Conservation (phyloP, 2,329 filamentous ascomycete genomes). For the Didymella lethalis region DNA sequence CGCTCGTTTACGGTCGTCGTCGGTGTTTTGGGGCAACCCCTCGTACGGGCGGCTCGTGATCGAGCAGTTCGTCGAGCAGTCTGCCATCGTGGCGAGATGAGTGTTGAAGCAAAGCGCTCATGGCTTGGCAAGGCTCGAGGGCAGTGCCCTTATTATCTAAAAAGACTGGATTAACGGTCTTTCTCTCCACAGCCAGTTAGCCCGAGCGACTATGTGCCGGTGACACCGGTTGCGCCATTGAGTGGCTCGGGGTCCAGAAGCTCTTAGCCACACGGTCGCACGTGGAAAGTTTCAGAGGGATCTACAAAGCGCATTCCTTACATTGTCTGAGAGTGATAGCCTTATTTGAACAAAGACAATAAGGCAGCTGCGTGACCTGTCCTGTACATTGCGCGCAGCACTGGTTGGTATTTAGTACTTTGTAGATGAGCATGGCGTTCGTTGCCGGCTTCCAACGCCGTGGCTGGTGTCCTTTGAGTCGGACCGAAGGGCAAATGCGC, state of each 20-base stretch:
- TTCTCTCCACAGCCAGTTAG: slow-evolving; percentile 2
- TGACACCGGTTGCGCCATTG: not conserved
- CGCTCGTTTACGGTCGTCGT: slow-evolving; percentile 24
- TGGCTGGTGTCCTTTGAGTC: not conserved
- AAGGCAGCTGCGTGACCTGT: not conserved
- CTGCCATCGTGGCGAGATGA: slow-evolving; percentile 3
- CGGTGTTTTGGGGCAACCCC: slow-evolving; percentile 11
- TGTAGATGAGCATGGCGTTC: not conserved
- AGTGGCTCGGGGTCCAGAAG: slow-evolving; percentile 4
- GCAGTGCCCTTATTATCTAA: slow-evolving; percentile 3
- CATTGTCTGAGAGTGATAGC: not conserved
- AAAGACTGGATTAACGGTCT: not conserved
- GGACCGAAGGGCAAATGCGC: not conserved
- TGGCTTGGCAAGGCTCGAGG: not conserved
- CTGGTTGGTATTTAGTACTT: not conserved
- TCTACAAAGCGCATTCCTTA: not conserved
- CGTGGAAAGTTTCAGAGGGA: slow-evolving; percentile 1
- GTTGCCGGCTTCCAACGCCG: not conserved
- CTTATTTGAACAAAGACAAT: not conserved
- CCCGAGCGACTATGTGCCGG: slow-evolving; percentile 5
- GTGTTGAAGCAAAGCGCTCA: not conserved
- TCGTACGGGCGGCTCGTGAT: slow-evolving; percentile 2
- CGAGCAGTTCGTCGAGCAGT: slow-evolving; percentile 3
- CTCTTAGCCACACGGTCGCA: slow-evolving; percentile 1
- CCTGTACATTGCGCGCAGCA: not conserved